phyloP scores from a whole-genome alignment of 2,329 filamentous ascomycete species.

The Pseudogymnoascus sp. region DNA sequence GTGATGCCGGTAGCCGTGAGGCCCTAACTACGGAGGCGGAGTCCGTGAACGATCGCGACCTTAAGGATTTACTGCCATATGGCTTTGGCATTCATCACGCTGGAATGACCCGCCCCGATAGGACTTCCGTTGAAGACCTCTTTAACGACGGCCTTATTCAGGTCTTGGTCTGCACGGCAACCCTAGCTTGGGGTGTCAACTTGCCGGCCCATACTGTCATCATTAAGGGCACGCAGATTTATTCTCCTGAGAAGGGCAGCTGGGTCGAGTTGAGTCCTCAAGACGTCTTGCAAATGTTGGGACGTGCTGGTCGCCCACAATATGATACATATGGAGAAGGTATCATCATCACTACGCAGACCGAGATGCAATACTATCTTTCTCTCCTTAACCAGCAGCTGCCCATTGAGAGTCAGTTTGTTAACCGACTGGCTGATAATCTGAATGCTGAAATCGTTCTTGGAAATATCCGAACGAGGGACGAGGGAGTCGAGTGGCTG shows the following conservation, averaged over 20 bases:
- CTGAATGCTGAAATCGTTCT: constrained; percentile 94
- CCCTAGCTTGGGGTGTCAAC: constrained; percentile 98
- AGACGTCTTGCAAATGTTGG: constrained; percentile 97
- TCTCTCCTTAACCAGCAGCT: constrained; percentile 95
- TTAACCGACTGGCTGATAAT: constrained; percentile 88
- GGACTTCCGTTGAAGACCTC: constrained; percentile 88
- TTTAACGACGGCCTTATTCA: constrained; percentile 88
- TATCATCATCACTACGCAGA: constrained; percentile 95
- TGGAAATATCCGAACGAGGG: constrained; percentile 81
- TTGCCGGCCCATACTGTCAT: constrained; percentile 95
- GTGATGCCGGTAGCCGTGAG: constrained; percentile 84
- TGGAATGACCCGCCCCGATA: constrained; percentile 91
- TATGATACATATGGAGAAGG: constrained; percentile 97
- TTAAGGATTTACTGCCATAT: constrained; percentile 92
- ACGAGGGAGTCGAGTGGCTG: constrained; percentile 98
- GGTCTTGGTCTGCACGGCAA: constrained; percentile 93
- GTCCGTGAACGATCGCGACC: constrained; percentile 70
- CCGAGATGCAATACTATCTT: constrained; percentile 93
- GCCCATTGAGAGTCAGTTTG: constrained; percentile 93
- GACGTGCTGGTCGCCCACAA: constrained; percentile 90
- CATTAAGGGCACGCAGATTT: constrained; percentile 97
- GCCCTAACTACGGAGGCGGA: constrained; percentile 79
- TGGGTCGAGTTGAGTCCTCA: constrained; percentile 98
- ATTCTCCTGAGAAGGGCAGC: constrained; percentile 95
- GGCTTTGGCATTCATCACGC: constrained; percentile 98